Percentiles rank a stretch among this genome's conserved stretches.
Evolutionary conservation across 192 early-diverging fungal species (phyloP).

Genomic region (Entophlyctis luteolus): DNA sequence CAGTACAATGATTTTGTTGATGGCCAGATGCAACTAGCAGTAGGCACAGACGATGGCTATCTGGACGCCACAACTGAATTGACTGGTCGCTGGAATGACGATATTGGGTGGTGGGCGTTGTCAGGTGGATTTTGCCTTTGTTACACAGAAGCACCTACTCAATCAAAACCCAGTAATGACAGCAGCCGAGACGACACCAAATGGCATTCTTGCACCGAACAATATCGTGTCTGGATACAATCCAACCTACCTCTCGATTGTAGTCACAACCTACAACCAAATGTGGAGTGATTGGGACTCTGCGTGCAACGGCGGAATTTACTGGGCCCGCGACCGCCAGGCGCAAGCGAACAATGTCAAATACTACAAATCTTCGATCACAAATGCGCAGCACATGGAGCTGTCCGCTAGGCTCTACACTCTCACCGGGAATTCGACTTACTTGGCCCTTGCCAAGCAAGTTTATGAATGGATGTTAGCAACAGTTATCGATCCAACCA

Average conservation of each 20-base stretch:
- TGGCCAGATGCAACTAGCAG: conserved; percentile 3
- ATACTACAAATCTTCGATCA: conserved; percentile 41
- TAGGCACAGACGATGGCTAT: conserved; percentile 12
- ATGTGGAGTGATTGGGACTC: conserved; percentile 40
- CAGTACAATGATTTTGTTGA: not conserved
- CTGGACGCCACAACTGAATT: conserved; percentile 11
- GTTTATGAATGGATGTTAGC: conserved; percentile 38
- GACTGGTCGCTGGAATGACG: conserved; percentile 25
- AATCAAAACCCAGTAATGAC: conserved; percentile 26
- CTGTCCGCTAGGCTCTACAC: conserved; percentile 33
- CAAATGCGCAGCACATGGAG: conserved; percentile 36
- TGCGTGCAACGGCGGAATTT: conserved; percentile 46
- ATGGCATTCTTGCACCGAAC: conserved; percentile 28
- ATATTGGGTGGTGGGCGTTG: conserved; percentile 12
- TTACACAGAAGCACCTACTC: no score
- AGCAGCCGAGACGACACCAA: conserved; percentile 40
- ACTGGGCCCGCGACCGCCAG: conserved; percentile 28
- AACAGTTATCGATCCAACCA: not conserved
- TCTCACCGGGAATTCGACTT: conserved; percentile 27
- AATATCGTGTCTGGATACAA: conserved; percentile 18
- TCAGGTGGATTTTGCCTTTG: not conserved
- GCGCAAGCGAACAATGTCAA: not conserved
- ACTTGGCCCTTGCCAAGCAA: conserved; percentile 24
- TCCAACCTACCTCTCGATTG: conserved; percentile 2
- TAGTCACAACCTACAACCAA: conserved; percentile 34